These are phyloP conservation scores for Candida glucosophila DNA, from an alignment of 1,139 yeast species.

Conservation along the genomic window DNA sequence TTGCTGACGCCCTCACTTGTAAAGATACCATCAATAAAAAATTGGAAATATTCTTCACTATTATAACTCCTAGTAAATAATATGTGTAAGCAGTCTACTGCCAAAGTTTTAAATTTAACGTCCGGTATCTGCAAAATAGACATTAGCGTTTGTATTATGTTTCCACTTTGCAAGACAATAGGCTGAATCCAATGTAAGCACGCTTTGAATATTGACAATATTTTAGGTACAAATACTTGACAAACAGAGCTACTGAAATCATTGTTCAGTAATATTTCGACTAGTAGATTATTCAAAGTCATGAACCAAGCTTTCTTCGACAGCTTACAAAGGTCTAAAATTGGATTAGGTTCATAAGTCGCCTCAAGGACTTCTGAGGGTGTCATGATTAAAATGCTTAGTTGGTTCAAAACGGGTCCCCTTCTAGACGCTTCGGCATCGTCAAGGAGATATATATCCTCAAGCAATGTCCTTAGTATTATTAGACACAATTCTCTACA, in stretches of 20 bases:
- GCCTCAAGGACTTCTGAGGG: conserved; percentile 57
- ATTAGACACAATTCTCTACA: conserved; percentile 71
- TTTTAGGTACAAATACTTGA: conserved; percentile 50
- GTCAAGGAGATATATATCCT: conserved; percentile 86
- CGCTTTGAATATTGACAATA: conserved; percentile 77
- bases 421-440: conserved; percentile 85
- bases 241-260: conserved; percentile 27
- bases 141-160: conserved; percentile 56
- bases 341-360: conserved; percentile 66
- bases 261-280: conserved; percentile 37
- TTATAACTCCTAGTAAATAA: conserved; percentile 76
- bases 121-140: conserved; percentile 53
- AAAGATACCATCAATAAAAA: conserved; percentile 74
- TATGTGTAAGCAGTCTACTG: conserved; percentile 86
- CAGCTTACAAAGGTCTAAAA: conserved; percentile 51
- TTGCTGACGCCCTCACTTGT: conserved; percentile 61
- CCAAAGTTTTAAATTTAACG: conserved; percentile 67
- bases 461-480: conserved; percentile 79
- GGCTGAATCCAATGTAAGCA: conserved; percentile 91
- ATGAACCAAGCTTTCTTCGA: conserved; percentile 81
- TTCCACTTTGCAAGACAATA: conserved; percentile 56
- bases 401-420: conserved; percentile 64
- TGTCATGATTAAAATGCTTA: conserved; percentile 76
- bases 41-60: conserved; percentile 64
- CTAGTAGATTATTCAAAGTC: conserved; percentile 61